Base-by-base conservation (phyloP, 305 asterid species). In the Fraxinus angustifolia region DNA sequence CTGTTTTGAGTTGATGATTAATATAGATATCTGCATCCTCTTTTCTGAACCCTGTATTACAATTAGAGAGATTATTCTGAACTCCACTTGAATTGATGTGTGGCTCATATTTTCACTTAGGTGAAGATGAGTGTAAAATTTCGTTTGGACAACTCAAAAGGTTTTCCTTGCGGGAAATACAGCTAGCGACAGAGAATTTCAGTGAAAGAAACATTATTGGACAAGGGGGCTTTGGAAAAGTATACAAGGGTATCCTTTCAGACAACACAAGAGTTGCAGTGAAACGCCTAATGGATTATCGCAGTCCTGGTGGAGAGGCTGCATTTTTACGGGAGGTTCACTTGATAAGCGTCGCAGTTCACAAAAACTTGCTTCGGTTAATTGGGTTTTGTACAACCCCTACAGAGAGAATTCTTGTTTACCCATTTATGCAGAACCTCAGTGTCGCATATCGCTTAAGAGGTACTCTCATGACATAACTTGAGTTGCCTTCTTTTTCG, bases 201-300 rank as follows among this genome's bases (percentile, higher is more conserved):
- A 84, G 85, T 34, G 94, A 93, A 84, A 68, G 86, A 78, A 90
- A 90, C 83, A 76, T 95, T 53, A 90, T 95, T 35, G 98, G 98
- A 78, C 97, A 95, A 81, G 98, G 98, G 16, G 98, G 98, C 0
- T 95, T 91, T 45, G 98, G 98, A 6, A 95, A 90, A 84, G 98
- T 95, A 2, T 95, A 91, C 88, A 89, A 85, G 85, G 98, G 97
- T 38, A 48, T 90, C 26, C 90, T 93, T 65, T 53, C 60, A 45
- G 98, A 92, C 79, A 87, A 85, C 33, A 91, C 93, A 0, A 86
- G 81, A 84, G 92, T 93, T 60, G 98, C 97, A 6, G 93, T 93
- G 50, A 95, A 95, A 80, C 94, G 98, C 31, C 92, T 95, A 31
- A 89, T 85, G 82, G 95, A 92, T 88, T 91, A 91, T 48, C 88